Conservation (phyloP, 257 asterid species). For the Fraxinus quadrangulata region DNA sequence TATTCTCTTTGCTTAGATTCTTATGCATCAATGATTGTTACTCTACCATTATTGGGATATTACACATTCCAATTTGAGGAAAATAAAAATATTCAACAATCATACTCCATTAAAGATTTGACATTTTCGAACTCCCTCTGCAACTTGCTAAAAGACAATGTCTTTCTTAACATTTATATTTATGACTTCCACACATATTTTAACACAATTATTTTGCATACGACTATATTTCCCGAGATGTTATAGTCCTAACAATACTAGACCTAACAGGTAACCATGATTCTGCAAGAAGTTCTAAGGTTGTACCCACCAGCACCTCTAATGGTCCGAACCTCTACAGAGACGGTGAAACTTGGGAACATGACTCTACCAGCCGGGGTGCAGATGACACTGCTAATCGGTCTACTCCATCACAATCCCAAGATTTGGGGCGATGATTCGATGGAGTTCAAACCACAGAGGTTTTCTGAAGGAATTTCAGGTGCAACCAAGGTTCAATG, state of each 20-base stretch:
- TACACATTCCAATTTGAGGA: no score
- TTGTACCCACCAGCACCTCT: not conserved
- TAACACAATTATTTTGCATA: no score
- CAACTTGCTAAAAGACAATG: not conserved
- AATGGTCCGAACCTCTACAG: not conserved
- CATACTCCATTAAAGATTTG: no score
- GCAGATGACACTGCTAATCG: not conserved
- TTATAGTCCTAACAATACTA: not conserved
- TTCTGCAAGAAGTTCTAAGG: constrained; percentile 3
- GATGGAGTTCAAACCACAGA: not conserved
- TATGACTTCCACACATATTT: no score
- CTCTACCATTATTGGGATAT: no score
- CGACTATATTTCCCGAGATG: no score
- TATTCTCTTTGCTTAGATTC: no score
- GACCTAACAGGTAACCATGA: constrained; percentile 1
- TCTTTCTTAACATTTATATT: no score
- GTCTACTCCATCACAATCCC: not conserved
- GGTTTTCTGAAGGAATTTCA: not conserved
- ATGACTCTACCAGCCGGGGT: not conserved
- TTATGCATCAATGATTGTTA: no score
- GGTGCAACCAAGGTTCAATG: not conserved
- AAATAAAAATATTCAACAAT: no score
- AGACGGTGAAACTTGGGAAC: not conserved
- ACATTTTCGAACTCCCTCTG: no score
- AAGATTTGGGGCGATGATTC: constrained; percentile 1